A percentile compares a stretch with the other conserved stretches of the same genome.
Evolutionary conservation across 2,329 filamentous ascomycete genomes (phyloP).

Genomic region (Colletotrichum viniferum): DNA sequence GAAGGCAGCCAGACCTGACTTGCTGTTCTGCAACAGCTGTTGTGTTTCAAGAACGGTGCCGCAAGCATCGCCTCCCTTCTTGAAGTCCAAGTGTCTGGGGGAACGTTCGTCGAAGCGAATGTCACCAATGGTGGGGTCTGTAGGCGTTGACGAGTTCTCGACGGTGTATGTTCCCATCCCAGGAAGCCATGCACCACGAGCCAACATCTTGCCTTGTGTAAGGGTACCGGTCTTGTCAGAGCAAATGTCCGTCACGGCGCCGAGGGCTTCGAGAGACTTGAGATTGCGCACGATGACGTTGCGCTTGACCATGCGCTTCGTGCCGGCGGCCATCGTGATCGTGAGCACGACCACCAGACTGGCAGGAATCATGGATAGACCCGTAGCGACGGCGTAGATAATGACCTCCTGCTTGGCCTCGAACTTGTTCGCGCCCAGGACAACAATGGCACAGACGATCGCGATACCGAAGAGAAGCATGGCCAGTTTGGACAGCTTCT

Average conservation of each 20-base stretch:
- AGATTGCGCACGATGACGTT: conserved; percentile 64
- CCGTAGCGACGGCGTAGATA: conserved; percentile 66
- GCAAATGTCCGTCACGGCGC: conserved; percentile 48
- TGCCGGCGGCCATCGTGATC: conserved; percentile 69
- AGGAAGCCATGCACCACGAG: conserved; percentile 13
- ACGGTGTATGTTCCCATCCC: conserved; percentile 23
- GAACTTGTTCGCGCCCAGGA: conserved; percentile 64
- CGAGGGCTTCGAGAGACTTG: conserved; percentile 42
- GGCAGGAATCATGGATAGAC: conserved; percentile 66
- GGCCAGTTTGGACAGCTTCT: conserved; percentile 68
- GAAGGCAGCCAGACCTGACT: conserved; percentile 45
- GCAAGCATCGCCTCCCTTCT: conserved; percentile 8
- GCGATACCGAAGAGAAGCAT: conserved; percentile 67
- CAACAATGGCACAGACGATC: conserved; percentile 68
- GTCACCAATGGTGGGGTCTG: conserved; percentile 51
- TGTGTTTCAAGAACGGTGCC: conserved; percentile 24
- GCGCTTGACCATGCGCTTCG: conserved; percentile 46
- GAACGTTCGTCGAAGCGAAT: conserved; percentile 35
- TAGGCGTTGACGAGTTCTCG: conserved; percentile 44
- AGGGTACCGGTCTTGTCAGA: conserved; percentile 29
- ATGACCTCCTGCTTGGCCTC: conserved; percentile 58
- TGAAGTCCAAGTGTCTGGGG: not conserved
- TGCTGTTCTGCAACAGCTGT: conserved; percentile 28
- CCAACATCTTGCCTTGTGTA: conserved; percentile 21
- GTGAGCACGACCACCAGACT: conserved; percentile 69